These are phyloP conservation scores for Umbelopsis sp. DNA, from an alignment of 192 early-diverging fungal genomes.

Conservation along the genomic window DNA sequence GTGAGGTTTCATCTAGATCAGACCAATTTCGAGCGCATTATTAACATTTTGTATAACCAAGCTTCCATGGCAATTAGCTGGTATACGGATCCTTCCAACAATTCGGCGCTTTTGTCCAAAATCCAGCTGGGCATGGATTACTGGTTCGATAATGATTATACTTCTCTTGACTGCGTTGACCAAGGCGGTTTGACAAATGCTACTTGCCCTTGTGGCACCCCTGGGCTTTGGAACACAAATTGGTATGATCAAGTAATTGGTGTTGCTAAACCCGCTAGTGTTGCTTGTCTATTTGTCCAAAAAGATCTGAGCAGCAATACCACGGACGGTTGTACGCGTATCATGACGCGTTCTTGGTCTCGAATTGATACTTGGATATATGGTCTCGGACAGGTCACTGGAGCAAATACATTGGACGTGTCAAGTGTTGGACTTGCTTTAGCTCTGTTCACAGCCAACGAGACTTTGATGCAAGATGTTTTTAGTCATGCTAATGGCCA, in stretches of 20 bases:
- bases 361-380: slow-evolving; percentile 22
- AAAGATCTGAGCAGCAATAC: slow-evolving; percentile 4
- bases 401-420: slow-evolving; percentile 29
- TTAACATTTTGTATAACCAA: background rate
- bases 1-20: background rate
- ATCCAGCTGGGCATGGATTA: slow-evolving; percentile 26
- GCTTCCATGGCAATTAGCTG: slow-evolving; percentile 26
- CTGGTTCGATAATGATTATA: slow-evolving; percentile 30
- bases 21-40: background rate
- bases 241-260: slow-evolving; percentile 37
- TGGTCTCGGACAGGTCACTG: slow-evolving; percentile 27
- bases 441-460: slow-evolving; percentile 29
- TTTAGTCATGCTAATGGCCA: slow-evolving; percentile 23
- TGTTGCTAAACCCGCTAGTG: background rate
- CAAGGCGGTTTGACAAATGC: slow-evolving; percentile 28
- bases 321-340: slow-evolving; percentile 11
- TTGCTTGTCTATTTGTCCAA: slow-evolving; percentile 29
- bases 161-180: slow-evolving; percentile 19
- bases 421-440: slow-evolving; percentile 14
- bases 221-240: slow-evolving; percentile 37
- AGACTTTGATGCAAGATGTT: slow-evolving; percentile 11
- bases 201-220: slow-evolving; percentile 37
- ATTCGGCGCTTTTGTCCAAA: slow-evolving; percentile 11
- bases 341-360: slow-evolving; percentile 7
- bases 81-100: slow-evolving; percentile 8